phyloP scores from a whole-genome alignment of 1,284 basidiomycete species.

The Pterulicium gracile region DNA sequence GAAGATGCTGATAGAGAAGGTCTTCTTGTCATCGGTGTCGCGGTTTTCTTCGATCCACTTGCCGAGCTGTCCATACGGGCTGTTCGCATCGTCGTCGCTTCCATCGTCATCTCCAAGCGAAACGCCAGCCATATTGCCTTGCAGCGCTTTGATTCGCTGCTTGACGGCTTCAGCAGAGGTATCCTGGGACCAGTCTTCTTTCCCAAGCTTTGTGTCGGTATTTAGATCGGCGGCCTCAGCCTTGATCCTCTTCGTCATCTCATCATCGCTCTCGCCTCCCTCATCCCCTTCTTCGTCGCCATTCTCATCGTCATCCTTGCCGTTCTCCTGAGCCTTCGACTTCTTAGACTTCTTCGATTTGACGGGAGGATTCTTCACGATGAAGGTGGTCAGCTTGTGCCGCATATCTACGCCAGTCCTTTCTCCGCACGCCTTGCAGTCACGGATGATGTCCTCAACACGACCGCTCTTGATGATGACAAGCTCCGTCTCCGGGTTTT shows the following conservation, averaged over 20 bases:
- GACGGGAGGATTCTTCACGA: conserved; percentile 94
- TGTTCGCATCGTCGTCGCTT: conserved; percentile 80
- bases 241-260: conserved; percentile 75
- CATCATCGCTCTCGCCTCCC: conserved; percentile 66
- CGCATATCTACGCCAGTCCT: conserved; percentile 91
- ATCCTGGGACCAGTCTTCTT: conserved; percentile 86
- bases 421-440: conserved; percentile 98
- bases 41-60: conserved; percentile 81
- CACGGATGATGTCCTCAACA: conserved; percentile 80
- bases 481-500: conserved; percentile 98
- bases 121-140: conserved; percentile 50
- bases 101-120: conserved; percentile 64
- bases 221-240: conserved; percentile 76
- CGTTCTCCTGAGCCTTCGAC: conserved; percentile 37
- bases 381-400: conserved; percentile 95
- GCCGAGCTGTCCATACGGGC: conserved; percentile 80
- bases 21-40: conserved; percentile 32
- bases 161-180: conserved; percentile 89
- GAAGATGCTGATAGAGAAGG: conserved; percentile 57
- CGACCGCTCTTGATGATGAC: conserved; percentile 72
- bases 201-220: conserved; percentile 43
- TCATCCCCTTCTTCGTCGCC: conserved; percentile 21
- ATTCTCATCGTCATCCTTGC: conserved; percentile 29
- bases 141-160: conserved; percentile 74
- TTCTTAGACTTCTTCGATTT: conserved; percentile 76